Conservation (phyloP, 2,329 filamentous ascomycete genomes). For the Alternaria infectoria region DNA sequence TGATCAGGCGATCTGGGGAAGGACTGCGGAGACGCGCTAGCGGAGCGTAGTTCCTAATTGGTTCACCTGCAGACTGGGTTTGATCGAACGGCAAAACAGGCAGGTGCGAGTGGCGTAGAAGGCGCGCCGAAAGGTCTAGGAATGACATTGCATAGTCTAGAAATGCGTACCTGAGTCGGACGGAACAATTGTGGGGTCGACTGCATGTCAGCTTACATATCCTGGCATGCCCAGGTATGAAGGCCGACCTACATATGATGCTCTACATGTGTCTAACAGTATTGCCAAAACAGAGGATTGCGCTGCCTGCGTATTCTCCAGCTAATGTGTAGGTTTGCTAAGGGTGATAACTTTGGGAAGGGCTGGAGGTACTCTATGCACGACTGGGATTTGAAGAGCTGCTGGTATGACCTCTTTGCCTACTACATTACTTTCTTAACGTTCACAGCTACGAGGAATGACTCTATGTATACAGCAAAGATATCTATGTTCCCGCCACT, state of each 20-base stretch:
- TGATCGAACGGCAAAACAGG: slow-evolving; percentile 1
- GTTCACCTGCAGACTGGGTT: slow-evolving; percentile 6
- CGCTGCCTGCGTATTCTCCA: neutral
- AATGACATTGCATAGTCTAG: neutral
- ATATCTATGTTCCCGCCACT: no score
- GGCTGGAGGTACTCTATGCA: neutral
- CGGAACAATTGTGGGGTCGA: neutral
- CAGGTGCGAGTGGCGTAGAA: slow-evolving; percentile 8
- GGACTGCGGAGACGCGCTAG: slow-evolving; percentile 19
- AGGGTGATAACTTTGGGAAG: neutral
- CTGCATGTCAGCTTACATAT: neutral
- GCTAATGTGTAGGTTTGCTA: neutral
- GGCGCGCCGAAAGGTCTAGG: slow-evolving; percentile 2
- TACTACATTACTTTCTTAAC: neutral
- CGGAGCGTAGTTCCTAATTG: slow-evolving; percentile 10
- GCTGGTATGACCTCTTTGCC: neutral
- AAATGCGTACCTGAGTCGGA: slow-evolving; percentile 10
- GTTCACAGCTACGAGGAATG: neutral
- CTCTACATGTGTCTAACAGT: neutral
- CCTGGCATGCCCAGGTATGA: neutral
- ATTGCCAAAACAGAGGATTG: neutral
- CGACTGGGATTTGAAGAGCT: neutral
- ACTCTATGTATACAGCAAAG: neutral
- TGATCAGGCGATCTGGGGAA: slow-evolving; percentile 19
- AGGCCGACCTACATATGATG: neutral